Base-by-base conservation (phyloP, 2,329 filamentous ascomycete species). In the Aschersonia sp. region DNA sequence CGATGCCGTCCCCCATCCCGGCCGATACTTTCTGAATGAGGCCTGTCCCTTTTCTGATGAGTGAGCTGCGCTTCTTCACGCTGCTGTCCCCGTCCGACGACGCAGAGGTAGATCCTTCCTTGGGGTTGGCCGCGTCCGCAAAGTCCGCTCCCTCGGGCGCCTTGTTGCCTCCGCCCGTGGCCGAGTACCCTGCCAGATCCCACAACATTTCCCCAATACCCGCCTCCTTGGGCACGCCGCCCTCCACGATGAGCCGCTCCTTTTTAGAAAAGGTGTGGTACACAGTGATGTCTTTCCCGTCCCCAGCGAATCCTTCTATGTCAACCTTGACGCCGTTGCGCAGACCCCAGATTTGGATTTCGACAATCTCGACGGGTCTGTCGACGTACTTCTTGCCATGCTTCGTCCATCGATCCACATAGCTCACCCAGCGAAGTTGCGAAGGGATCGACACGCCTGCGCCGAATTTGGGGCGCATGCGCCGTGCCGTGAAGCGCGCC, bases 361-460 rank as follows among this genome's bases (percentile, higher is more conserved):
- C 90, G 9, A 89, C 62, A 41, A 97, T 79, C 64, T 97, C 89
- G 1, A 95, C 74, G 44, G 82, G 77, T 14, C 85, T 72, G 58
- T 97, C 90, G 6, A 87, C 69, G 57, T 97, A 98, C 47, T 75
- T 73, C 65, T 94, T 94, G 14, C 75, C 78, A 31, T 77, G 66
- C 47, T 79, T 65, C 2, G 85, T 76, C 90, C 90, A 95, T 10
- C 84, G 77, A 57, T 95, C 84, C 8, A 95, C 86, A 59, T 98
- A 98, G 32, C 75, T 73, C 14, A 98, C 73, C 77, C 86, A 95
- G 8, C 92, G 76, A 50, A 94, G 64, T 63, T 98, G 92, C 54
- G 87, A 95, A 0, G 89, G 88, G 44, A 98, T 98, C 35, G 85
- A 92, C 30, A 98, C 83, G 4, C 92, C 92, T 2, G 81, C 76